Evolutionary conservation across 2,329 filamentous ascomycete species (phyloP).

Genomic region (Trichoderma koningii): DNA sequence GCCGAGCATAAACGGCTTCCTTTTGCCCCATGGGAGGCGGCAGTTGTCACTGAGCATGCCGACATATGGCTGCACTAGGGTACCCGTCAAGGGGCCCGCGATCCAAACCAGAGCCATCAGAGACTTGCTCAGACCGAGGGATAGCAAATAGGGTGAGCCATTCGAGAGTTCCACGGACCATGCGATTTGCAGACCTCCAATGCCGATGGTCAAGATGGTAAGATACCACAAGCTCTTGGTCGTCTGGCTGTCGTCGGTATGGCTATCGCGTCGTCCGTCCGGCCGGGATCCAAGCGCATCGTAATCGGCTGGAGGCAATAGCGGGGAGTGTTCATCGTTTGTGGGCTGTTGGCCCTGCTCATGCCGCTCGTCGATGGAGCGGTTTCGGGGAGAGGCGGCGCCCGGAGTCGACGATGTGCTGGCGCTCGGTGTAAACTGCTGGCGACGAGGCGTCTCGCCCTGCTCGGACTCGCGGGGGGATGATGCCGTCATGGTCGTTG

Average conservation of each 20-base stretch:
- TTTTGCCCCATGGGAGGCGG: conserved; percentile 71
- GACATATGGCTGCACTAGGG: conserved; percentile 78
- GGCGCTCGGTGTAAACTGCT: conserved; percentile 13
- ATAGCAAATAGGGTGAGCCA: conserved; percentile 81
- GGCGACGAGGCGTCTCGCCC: conserved; percentile 9
- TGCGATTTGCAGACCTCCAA: conserved; percentile 87
- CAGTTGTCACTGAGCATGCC: conserved; percentile 81
- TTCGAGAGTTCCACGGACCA: conserved; percentile 96
- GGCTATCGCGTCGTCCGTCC: conserved; percentile 24
- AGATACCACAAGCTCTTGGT: conserved; percentile 86
- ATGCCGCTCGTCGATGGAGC: conserved; percentile 30
- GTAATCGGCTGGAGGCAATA: conserved; percentile 33
- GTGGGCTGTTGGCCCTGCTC: conserved; percentile 24
- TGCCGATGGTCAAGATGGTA: conserved; percentile 79
- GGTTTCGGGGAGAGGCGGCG: conserved; percentile 18
- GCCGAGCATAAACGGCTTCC: conserved; percentile 78
- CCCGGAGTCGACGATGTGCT: conserved; percentile 23
- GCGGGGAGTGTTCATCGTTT: conserved; percentile 38
- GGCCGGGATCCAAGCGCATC: conserved; percentile 17
- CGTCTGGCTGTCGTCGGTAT: conserved; percentile 49
- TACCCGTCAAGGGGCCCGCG: conserved; percentile 75
- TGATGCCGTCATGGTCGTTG: conserved; percentile 23
- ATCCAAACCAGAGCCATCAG: conserved; percentile 85
- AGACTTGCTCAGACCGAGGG: conserved; percentile 79
- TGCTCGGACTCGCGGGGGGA: conserved; percentile 9